phyloP scores from a whole-genome alignment of 2,329 filamentous ascomycete species.

The Scopulariopsis brevicaulis region DNA sequence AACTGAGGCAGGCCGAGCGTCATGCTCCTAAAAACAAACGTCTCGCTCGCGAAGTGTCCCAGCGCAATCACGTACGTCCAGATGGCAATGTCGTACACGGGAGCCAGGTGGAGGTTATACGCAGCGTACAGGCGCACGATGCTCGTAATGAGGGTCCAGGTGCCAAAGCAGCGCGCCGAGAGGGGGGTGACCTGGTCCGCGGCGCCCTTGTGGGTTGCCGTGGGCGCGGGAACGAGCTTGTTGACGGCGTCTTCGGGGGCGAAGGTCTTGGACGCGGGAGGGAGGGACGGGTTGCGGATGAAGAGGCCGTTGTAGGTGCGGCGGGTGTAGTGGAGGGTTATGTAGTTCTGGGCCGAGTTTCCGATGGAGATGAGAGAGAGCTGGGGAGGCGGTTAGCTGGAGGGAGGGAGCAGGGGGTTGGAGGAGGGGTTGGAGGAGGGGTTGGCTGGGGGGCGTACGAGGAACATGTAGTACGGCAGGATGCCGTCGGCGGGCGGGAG shows the following conservation, averaged over 20 bases:
- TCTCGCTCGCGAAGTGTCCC: slow-evolving; percentile 70
- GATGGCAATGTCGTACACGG: slow-evolving; percentile 68
- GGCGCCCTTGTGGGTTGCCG: slow-evolving; percentile 29
- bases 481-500: slow-evolving; percentile 40
- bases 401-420: not conserved
- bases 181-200: slow-evolving; percentile 60
- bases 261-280: slow-evolving; percentile 24
- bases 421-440: not conserved
- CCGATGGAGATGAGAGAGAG: slow-evolving; percentile 71
- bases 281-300: slow-evolving; percentile 35
- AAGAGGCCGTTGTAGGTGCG: slow-evolving; percentile 70
- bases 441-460: slow-evolving; percentile 27
- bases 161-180: slow-evolving; percentile 70
- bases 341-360: slow-evolving; percentile 78
- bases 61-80: slow-evolving; percentile 75
- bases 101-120: slow-evolving; percentile 63
- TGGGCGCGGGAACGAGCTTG: slow-evolving; percentile 35
- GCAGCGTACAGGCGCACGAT: slow-evolving; percentile 74
- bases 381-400: slow-evolving; percentile 29
- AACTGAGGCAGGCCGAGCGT: slow-evolving; percentile 46
- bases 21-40: slow-evolving; percentile 67
- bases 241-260: slow-evolving; percentile 40
- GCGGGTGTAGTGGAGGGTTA: slow-evolving; percentile 69
- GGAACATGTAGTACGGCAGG: slow-evolving; percentile 46
- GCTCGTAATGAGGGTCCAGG: slow-evolving; percentile 72